Conservation (phyloP, 208 protist species). For the Entamoeba histolytica region DNA sequence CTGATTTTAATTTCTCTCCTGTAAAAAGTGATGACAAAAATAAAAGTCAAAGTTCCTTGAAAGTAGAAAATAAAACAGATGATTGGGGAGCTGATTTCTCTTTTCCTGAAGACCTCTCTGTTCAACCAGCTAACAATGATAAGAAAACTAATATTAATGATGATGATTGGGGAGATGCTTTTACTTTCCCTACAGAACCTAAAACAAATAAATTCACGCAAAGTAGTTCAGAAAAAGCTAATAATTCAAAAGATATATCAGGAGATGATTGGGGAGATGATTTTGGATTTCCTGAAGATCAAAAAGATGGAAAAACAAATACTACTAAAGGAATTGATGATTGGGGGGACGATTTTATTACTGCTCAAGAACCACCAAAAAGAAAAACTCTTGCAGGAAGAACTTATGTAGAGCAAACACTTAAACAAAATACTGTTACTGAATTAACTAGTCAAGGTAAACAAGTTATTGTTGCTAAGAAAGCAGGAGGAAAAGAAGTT, state of each 20-base stretch:
- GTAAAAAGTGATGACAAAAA: no score
- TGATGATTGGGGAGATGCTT: no score
- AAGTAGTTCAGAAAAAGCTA: no score
- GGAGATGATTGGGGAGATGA: not conserved
- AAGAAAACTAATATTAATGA: no score
- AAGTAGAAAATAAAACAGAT: no score
- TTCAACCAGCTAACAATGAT: no score
- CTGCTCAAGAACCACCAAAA: not conserved
- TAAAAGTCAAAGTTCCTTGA: no score
- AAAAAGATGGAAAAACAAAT: not conserved
- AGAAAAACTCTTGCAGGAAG: not conserved
- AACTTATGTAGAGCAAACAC: not conserved
- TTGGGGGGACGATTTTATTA: not conserved
- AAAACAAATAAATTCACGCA: no score
- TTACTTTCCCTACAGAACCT: no score
- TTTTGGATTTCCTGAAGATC: not conserved
- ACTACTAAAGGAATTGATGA: not conserved
- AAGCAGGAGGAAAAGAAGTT: not conserved
- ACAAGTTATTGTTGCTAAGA: not conserved
- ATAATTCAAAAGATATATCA: no score
- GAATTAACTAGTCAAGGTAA: not conserved
- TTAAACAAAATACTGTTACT: not conserved
- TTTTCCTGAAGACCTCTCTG: not conserved
- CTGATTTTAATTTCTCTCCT: no score
- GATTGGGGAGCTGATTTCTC: not conserved